Evolutionary conservation across 2,329 filamentous ascomycete genomes (phyloP), one percentile per base, ranked within the genome.

Genomic region (Huntiella abstrusa): DNA sequence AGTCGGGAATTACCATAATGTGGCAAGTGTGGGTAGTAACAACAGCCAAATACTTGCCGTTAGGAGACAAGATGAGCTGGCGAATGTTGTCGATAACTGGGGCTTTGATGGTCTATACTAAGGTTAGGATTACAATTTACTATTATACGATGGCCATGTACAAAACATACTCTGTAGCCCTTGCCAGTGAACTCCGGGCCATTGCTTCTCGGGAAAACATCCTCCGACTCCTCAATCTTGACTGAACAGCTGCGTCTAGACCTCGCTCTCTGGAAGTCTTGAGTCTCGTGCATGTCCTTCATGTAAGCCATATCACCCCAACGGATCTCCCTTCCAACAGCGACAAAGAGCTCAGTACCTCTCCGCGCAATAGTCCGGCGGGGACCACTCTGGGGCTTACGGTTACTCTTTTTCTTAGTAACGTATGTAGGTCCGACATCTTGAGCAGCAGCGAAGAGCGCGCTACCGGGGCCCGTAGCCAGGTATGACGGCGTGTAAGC

Each of bases 401-500:
- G 68, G 16, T 33, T 39, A 10, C 36, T 15, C 46, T 51, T 52
- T 37, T 51, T 49, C 56, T 63, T 69, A 40, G 62, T 59, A 12
- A 58, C 53, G 48, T 65, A 65, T 11, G 62, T 58, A 11, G 61
- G 62, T 56, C 66, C 56, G 58, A 66, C 57, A 47, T 59, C 58
- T 38, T 54, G 51, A 19, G 62, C 57, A 17, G 67, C 61, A 51
- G 68, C 69, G 63, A 96, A 95, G 55, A 96, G 70, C 49, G 77
- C 71, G 59, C 83, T 79, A 51, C 84, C 88, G 46, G 77, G 77
- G 43, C 81, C 80, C 56, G 78, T 74, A 52, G 79, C 77, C 48
- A 98, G 78, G 85, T 87, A 98, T 54, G 77, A 68, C 47, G 88
- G 86, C 56, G 84, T 87, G 62, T 86, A 88, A 60, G 77, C 77